A percentile compares a stretch with the other conserved stretches of the same genome.
Evolutionary conservation across 1,284 basidiomycete species (phyloP).

Genomic region (Rhodofomes roseus): DNA sequence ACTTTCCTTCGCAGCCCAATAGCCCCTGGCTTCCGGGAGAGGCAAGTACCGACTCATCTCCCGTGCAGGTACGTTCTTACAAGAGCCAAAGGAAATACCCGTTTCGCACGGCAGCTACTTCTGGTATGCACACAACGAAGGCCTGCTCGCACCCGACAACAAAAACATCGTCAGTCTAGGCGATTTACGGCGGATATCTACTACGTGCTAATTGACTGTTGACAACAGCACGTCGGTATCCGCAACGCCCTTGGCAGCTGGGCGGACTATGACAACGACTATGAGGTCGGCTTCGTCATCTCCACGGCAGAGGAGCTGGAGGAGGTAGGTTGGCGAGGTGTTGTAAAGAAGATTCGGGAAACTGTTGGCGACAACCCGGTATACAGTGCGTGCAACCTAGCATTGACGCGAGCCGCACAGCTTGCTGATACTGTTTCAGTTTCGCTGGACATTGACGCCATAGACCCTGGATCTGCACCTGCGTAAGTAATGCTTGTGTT

Average conservation of each 20-base stretch:
- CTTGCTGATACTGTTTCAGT: conserved; percentile 17
- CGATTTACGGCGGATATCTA: background rate
- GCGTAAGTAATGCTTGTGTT: conserved; percentile 23
- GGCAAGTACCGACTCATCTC: background rate
- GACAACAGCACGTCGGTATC: conserved; percentile 30
- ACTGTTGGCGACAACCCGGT: conserved; percentile 35
- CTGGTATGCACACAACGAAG: conserved; percentile 36
- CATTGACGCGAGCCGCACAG: background rate
- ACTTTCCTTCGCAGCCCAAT: no score
- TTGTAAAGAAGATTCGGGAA: conserved; percentile 29
- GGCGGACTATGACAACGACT: conserved; percentile 31
- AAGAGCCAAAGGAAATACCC: conserved; percentile 21
- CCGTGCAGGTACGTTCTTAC: background rate
- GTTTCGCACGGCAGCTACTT: conserved; percentile 39
- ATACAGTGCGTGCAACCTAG: conserved; percentile 24
- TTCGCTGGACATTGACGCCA: conserved; percentile 31
- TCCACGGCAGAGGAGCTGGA: conserved; percentile 32
- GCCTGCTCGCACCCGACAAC: conserved; percentile 33
- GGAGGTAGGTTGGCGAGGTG: conserved; percentile 31
- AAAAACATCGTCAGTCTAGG: conserved; percentile 32
- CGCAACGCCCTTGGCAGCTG: conserved; percentile 27
- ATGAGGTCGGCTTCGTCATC: conserved; percentile 30
- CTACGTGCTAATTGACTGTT: background rate
- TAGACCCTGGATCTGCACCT: conserved; percentile 37
- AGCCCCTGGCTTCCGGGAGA: conserved; percentile 32